These are phyloP conservation scores for Linnemannia hyalina DNA, from an alignment of 192 early-diverging fungal genomes.

Conservation along the genomic window DNA sequence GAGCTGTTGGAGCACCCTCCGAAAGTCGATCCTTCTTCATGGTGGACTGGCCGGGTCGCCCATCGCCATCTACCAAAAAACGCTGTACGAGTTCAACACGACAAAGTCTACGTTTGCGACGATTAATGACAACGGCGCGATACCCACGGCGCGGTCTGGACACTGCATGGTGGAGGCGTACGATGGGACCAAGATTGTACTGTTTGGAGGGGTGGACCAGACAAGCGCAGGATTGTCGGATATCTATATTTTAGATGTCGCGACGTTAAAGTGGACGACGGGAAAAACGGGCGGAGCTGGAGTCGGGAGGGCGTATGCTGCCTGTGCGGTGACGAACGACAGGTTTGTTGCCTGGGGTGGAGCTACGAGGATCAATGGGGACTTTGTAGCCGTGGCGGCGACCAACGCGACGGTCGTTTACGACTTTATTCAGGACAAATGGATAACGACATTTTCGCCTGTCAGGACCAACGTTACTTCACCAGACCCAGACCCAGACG, in stretches of 20 bases:
- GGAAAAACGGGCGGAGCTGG: background rate
- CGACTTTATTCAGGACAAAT: background rate
- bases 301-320: background rate
- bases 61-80: background rate
- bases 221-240: background rate
- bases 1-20: background rate
- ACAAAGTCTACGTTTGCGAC: background rate
- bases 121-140: background rate
- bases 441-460: background rate
- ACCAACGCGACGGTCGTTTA: background rate
- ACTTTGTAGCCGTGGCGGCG: background rate
- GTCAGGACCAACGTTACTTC: background rate
- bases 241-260: conserved; percentile 26
- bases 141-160: background rate
- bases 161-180: conserved; percentile 3
- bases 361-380: background rate
- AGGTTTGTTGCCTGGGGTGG: conserved; percentile 38
- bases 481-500: background rate
- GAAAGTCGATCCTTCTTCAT: conserved; percentile 2
- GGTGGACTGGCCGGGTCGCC: background rate
- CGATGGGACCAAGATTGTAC: conserved; percentile 21
- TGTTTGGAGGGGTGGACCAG: conserved; percentile 24
- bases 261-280: conserved; percentile 18
- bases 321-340: conserved; percentile 25
- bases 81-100: background rate